Conservation (phyloP, 2,329 filamentous ascomycete genomes). For the Aspergillus persii region DNA sequence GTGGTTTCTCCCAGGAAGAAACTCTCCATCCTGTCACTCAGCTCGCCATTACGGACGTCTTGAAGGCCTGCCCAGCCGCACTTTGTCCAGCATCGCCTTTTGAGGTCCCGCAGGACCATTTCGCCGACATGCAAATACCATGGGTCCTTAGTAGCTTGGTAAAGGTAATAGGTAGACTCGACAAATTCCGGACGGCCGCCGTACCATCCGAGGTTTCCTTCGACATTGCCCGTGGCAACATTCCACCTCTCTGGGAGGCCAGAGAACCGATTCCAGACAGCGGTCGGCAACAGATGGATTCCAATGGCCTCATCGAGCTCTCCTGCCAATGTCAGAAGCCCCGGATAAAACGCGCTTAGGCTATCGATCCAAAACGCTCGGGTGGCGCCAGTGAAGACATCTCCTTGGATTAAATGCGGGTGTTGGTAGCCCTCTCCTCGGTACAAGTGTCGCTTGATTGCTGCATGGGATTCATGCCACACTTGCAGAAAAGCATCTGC, state of each 20-base stretch:
- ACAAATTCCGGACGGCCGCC: conserved; percentile 93
- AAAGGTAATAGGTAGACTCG: conserved; percentile 95
- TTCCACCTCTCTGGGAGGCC: conserved; percentile 95
- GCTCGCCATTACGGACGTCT: conserved; percentile 77
- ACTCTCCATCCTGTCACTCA: conserved; percentile 95
- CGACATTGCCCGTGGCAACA: conserved; percentile 75
- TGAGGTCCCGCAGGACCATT: conserved; percentile 89
- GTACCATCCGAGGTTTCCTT: conserved; percentile 90
- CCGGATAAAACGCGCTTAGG: conserved; percentile 91
- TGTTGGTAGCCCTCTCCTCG: conserved; percentile 72
- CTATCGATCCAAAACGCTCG: conserved; percentile 96
- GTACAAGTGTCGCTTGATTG: conserved; percentile 89
- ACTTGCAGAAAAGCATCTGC: conserved; percentile 75
- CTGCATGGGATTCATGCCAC: conserved; percentile 82
- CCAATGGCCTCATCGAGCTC: conserved; percentile 88
- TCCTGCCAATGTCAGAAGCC: conserved; percentile 78
- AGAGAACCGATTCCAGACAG: conserved; percentile 92
- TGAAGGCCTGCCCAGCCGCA: conserved; percentile 94
- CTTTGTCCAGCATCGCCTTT: conserved; percentile 79
- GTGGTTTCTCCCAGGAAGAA: conserved; percentile 97
- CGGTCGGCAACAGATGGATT: conserved; percentile 85
- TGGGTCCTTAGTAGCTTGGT: conserved; percentile 85
- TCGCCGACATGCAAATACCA: conserved; percentile 97
- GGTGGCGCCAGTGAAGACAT: conserved; percentile 81
- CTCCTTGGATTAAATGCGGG: conserved; percentile 89